phyloP scores from a whole-genome alignment of 2,329 filamentous ascomycete genomes.

The Penicillium palitans region DNA sequence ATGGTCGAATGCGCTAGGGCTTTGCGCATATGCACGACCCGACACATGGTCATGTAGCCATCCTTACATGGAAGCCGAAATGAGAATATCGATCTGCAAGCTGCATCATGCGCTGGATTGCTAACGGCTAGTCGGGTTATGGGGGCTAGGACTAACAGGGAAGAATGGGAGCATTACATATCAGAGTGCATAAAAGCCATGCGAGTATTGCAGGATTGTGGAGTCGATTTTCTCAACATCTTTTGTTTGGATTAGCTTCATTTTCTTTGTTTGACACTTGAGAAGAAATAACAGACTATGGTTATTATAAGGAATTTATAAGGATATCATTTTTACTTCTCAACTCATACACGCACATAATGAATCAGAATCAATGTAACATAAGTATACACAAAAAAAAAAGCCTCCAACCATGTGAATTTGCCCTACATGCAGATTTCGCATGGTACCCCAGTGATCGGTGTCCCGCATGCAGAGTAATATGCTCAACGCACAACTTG shows the following conservation, averaged over 20 bases:
- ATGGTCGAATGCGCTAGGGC: slow-evolving; percentile 1
- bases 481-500: slow-evolving; percentile 8
- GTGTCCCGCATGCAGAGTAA: slow-evolving; percentile 18
- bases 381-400: background rate
- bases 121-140: slow-evolving; percentile 5
- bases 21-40: background rate
- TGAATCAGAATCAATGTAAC: background rate
- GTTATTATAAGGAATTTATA: background rate
- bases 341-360: background rate
- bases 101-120: slow-evolving; percentile 13
- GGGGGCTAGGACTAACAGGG: background rate
- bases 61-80: background rate
- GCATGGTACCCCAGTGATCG: slow-evolving; percentile 18
- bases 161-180: background rate
- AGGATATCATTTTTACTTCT: background rate
- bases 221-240: slow-evolving; percentile 11
- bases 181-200: slow-evolving; percentile 3
- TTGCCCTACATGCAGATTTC: background rate
- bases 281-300: background rate
- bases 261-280: background rate
- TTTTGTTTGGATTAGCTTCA: background rate
- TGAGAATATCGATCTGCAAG: slow-evolving; percentile 15
- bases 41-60: slow-evolving; percentile 6
- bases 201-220: slow-evolving; percentile 22
- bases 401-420: background rate